Conservation (phyloP, 768 basidiomycete genomes). For the Boletus barrowsii region DNA sequence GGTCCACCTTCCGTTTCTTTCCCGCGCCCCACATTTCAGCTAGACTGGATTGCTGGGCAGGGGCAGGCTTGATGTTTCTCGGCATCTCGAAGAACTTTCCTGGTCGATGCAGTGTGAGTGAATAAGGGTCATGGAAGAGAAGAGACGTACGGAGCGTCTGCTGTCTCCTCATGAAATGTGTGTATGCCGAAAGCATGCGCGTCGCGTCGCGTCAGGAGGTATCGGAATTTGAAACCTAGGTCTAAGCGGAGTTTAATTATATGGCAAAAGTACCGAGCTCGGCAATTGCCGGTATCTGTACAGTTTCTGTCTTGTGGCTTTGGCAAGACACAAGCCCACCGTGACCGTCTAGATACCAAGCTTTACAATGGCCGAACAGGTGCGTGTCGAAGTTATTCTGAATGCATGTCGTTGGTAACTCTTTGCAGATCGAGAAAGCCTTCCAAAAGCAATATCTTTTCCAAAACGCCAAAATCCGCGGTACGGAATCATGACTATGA, state of each 20-base stretch:
- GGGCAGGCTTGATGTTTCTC: constrained; percentile 55
- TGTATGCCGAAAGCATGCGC: background rate
- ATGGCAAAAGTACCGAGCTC: constrained; percentile 1
- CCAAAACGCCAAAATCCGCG: constrained; percentile 92
- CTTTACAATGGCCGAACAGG: constrained; percentile 60
- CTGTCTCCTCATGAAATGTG: constrained; percentile 58
- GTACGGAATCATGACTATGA: constrained; percentile 48
- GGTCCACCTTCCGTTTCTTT: constrained; percentile 29
- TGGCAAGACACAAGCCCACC: background rate
- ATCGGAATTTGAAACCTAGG: too few species aligned
- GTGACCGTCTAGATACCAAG: constrained; percentile 8
- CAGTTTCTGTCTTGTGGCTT: constrained; percentile 41
- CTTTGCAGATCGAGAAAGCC: constrained; percentile 84
- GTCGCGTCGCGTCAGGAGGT: background rate
- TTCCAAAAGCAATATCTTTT: constrained; percentile 98
- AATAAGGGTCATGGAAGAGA: background rate
- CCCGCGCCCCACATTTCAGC: constrained; percentile 69
- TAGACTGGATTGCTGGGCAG: constrained; percentile 76
- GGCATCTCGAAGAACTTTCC: constrained; percentile 81
- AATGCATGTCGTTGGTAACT: background rate
- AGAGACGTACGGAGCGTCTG: constrained; percentile 59
- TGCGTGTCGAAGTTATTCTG: constrained; percentile 25
- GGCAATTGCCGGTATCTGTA: constrained; percentile 40
- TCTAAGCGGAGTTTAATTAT: too few species aligned
- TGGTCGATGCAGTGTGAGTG: constrained; percentile 24